phyloP scores from a whole-genome alignment of 208 protist genomes.

The Trichomonas vaginalis region DNA sequence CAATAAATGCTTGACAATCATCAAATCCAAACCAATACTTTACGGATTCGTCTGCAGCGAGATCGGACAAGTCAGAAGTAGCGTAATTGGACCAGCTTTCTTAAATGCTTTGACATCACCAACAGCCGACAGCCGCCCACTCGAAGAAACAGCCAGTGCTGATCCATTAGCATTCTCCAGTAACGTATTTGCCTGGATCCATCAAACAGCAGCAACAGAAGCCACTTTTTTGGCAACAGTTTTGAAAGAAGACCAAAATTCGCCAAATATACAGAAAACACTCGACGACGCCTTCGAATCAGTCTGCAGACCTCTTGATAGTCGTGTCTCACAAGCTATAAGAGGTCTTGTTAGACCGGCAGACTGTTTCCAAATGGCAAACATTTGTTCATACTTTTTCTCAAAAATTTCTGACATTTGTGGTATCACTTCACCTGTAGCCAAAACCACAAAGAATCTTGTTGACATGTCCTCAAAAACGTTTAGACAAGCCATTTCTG shows the following conservation, averaged over 20 bases:
- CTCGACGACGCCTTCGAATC: not conserved
- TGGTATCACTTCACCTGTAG: not conserved
- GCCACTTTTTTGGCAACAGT: not conserved
- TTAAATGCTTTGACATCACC: not conserved
- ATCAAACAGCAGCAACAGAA: constrained; percentile 11
- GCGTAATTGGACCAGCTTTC: not conserved
- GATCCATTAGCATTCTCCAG: not conserved
- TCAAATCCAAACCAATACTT: not conserved
- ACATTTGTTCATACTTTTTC: not conserved
- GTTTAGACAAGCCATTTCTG: not conserved
- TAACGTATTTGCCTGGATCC: not conserved
- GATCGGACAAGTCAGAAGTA: not conserved
- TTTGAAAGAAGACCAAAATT: not conserved
- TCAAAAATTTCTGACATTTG: not conserved
- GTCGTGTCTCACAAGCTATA: not conserved
- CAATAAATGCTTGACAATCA: not conserved
- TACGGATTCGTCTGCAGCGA: not conserved
- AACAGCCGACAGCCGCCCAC: not conserved
- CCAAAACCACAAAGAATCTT: not conserved
- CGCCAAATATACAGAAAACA: not conserved
- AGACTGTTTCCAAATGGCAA: not conserved
- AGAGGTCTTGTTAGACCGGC: not conserved
- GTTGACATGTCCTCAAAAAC: not conserved
- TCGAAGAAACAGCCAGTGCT: not conserved
- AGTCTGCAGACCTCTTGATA: not conserved